A percentile compares a stretch with the other conserved stretches of the same genome.
These are phyloP conservation scores for Asterophora parasitica DNA, from an alignment of 768 basidiomycete genomes.

Conservation along the genomic window DNA sequence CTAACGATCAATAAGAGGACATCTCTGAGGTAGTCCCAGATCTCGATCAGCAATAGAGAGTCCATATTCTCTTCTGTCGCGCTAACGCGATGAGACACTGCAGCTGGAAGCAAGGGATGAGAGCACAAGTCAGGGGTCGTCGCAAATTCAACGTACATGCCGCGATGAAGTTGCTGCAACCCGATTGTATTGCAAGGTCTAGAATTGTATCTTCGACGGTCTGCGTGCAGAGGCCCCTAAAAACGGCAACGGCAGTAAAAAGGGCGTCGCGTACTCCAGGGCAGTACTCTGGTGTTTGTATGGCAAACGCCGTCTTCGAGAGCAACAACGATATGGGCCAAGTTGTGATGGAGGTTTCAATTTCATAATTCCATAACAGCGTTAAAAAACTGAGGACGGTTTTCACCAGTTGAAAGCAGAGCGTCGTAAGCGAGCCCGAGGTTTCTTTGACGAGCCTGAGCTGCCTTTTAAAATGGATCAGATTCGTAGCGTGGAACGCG, in stretches of 20 bases:
- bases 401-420: constrained; percentile 18
- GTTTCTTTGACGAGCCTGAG: background rate
- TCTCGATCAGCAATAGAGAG: constrained; percentile 40
- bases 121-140: background rate
- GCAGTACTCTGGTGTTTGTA: constrained; percentile 1
- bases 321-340: constrained; percentile 11
- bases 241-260: constrained; percentile 29
- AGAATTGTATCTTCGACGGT: constrained; percentile 32
- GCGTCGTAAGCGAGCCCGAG: background rate
- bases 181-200: constrained; percentile 26
- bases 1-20: constrained; percentile 42
- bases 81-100: constrained; percentile 41
- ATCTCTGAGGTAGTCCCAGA: constrained; percentile 52
- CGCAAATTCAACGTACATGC: constrained; percentile 27
- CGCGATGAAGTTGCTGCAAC: constrained; percentile 29
- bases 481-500: background rate
- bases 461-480: too few relatives aligned
- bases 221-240: constrained; percentile 13
- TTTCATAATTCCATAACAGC: constrained; percentile 27
- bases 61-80: constrained; percentile 23
- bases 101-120: constrained; percentile 28
- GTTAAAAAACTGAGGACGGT: constrained; percentile 27
- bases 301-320: constrained; percentile 4
- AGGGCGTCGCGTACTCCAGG: constrained; percentile 29
- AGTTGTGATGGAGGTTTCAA: constrained; percentile 9